Evolutionary conservation across 768 basidiomycete genomes (phyloP).

Genomic region (Rhodotorula toruloides): DNA sequence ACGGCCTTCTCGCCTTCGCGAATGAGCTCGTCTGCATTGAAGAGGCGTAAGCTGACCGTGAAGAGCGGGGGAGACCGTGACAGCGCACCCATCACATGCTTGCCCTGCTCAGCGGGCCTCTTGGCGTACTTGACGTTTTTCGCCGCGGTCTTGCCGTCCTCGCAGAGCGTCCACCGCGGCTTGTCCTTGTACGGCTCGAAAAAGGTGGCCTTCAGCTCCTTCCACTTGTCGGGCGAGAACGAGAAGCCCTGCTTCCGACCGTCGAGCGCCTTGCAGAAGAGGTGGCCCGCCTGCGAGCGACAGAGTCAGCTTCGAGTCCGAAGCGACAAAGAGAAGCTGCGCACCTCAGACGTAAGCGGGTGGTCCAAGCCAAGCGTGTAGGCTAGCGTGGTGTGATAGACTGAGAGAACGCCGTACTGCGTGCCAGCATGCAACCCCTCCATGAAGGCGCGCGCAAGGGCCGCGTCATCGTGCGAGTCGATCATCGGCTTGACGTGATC

Average conservation of each 20-base stretch:
- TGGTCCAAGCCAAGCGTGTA: slow-evolving; percentile 19
- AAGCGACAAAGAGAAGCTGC: background rate
- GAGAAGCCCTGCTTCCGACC: slow-evolving; percentile 31
- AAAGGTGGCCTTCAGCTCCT: slow-evolving; percentile 6
- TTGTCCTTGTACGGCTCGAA: background rate
- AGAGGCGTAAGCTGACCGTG: background rate
- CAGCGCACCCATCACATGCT: slow-evolving; percentile 23
- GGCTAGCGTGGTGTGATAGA: slow-evolving; percentile 15
- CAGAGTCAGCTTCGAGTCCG: background rate
- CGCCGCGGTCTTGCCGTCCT: background rate
- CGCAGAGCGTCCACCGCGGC: slow-evolving; percentile 11
- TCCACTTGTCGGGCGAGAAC: slow-evolving; percentile 18
- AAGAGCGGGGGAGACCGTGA: background rate
- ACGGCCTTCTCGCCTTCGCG: background rate
- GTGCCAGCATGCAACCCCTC: slow-evolving; percentile 6
- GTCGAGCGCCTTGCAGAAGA: slow-evolving; percentile 32
- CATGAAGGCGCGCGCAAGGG: slow-evolving; percentile 11
- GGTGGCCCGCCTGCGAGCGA: slow-evolving; percentile 14
- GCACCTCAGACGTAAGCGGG: slow-evolving; percentile 15
- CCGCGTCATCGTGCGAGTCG: background rate
- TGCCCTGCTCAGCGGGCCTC: background rate
- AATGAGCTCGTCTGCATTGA: slow-evolving; percentile 19
- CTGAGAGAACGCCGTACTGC: slow-evolving; percentile 8
- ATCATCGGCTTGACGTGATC: slow-evolving; percentile 12
- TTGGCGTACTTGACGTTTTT: background rate